phyloP scores from a whole-genome alignment of 768 basidiomycete genomes.

The Leccinum incarnatum region DNA sequence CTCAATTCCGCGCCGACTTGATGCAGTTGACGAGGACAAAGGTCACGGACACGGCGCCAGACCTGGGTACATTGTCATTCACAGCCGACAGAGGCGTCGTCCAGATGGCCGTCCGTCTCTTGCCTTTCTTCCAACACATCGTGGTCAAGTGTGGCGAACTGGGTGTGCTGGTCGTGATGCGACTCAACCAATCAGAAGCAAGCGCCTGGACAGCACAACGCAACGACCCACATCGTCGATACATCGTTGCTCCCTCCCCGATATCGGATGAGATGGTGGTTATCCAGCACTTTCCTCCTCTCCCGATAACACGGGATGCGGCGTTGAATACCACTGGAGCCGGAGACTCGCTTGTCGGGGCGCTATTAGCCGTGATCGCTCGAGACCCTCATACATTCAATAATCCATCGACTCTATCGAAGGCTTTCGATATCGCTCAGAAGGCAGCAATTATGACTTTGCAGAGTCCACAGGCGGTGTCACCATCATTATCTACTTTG shows the following conservation, averaged over 20 bases:
- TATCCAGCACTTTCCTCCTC: conserved; percentile 71
- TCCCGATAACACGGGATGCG: conserved; percentile 34
- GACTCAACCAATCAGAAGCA: conserved; percentile 41
- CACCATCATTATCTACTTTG: conserved; percentile 51
- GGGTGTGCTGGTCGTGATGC: conserved; percentile 66
- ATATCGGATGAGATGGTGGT: conserved; percentile 49
- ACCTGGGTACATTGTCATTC: conserved; percentile 53
- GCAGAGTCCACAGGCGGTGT: conserved; percentile 58
- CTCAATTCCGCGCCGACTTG: conserved; percentile 64
- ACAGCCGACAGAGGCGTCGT: conserved; percentile 67
- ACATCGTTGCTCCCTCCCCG: conserved; percentile 50
- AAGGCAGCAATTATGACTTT: conserved; percentile 61
- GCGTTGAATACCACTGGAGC: conserved; percentile 84
- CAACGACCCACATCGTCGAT: conserved; percentile 46
- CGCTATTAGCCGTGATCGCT: conserved; percentile 67
- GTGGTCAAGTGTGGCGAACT: conserved; percentile 80
- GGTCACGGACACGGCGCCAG: conserved; percentile 39
- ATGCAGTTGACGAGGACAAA: conserved; percentile 52
- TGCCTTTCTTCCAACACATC: conserved; percentile 82
- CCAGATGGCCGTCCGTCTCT: conserved; percentile 77
- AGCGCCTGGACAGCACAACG: conserved; percentile 49
- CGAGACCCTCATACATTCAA: conserved; percentile 43
- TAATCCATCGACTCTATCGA: conserved; percentile 42
- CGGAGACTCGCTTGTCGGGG: conserved; percentile 88
- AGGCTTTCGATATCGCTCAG: conserved; percentile 56